Evolutionary conservation across 495 filamentous ascomycete species (phyloP), one percentile per base, ranked within the genome.

Genomic region (Penicillium paradoxum): DNA sequence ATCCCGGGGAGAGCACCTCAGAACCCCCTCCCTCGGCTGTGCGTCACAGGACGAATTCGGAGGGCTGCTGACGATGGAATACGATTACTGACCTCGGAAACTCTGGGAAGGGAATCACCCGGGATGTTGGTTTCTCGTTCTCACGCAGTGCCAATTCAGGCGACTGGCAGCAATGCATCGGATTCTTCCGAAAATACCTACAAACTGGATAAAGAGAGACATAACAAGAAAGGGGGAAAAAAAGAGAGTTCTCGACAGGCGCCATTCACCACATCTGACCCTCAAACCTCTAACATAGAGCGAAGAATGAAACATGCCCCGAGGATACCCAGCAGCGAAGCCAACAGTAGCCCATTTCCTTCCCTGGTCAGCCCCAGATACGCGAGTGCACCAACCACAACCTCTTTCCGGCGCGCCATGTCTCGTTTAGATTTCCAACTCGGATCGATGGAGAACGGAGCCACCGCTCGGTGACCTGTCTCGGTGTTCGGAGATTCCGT

Each of bases 321-420:
- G 1, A 77, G 14, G 14, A 73, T 46, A 6, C 75, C 76, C 17
- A 79, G 42, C 14, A 64, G 34, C 15, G 71, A 60, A 8, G 71
- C 76, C 39, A 83, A 52, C 49, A 83, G 36, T 47, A 80, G 54
- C 25, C 69, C 67, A 27, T 74, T 76, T 8, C 83, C 83, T 63
- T 84, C 81, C 78, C 79, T 78, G n/a, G 83, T 87, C 61, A 79
- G 59, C 0, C 65, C 72, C 27, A 86, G 55, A 69, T 83, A 85
- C 8, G 80, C 75, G 22, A 75, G 47, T 14, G 76, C 53, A 36
- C 83, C 83, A 9, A 84, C 79, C n/a, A 78, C 54, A n/a, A 83
- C 42, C 63, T 87, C 83, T 54, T 73, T 78, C 49, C 62, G 67
- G 37, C 81, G 69, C 17, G 82, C 82, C n/a, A 57, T 55, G 40